Conservation (phyloP, 768 basidiomycete genomes). For the Xerocomus potaroensis region DNA sequence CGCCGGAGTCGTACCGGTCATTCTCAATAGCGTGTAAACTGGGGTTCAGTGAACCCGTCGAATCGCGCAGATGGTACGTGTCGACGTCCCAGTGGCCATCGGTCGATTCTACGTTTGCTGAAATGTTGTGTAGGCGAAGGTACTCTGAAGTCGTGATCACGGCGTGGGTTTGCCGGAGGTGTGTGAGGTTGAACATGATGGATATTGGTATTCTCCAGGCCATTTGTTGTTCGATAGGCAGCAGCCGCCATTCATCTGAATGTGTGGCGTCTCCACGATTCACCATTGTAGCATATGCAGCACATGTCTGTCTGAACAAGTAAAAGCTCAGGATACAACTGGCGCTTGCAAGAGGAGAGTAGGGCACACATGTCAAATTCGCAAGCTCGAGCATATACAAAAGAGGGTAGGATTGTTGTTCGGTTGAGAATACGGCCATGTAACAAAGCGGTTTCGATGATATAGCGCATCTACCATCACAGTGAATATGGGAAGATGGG, state of each 20-base stretch:
- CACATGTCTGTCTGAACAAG: slow-evolving; percentile 31
- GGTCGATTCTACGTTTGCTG: slow-evolving; percentile 30
- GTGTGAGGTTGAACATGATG: slow-evolving; percentile 42
- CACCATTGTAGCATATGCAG: slow-evolving; percentile 41
- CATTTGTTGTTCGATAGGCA: slow-evolving; percentile 36
- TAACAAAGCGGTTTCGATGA: slow-evolving; percentile 41
- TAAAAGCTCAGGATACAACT: background rate
- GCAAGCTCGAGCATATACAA: slow-evolving; percentile 45
- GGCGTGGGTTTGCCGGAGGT: slow-evolving; percentile 33
- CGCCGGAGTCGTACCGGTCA: slow-evolving; percentile 34
- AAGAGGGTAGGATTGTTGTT: slow-evolving; percentile 42
- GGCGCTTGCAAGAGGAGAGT: background rate
- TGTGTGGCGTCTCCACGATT: slow-evolving; percentile 41
- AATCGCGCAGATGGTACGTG: slow-evolving; percentile 29
- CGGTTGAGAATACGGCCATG: slow-evolving; percentile 42
- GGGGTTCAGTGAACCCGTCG: slow-evolving; percentile 15
- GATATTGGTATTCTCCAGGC: slow-evolving; percentile 33
- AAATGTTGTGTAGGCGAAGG: slow-evolving; percentile 37
- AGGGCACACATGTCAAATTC: slow-evolving; percentile 31
- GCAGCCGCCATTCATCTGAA: slow-evolving; percentile 36
- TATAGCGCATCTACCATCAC: slow-evolving; percentile 41
- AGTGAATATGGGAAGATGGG: background rate
- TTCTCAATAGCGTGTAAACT: slow-evolving; percentile 35
- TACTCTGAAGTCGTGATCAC: slow-evolving; percentile 41
- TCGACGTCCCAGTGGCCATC: slow-evolving; percentile 37